phyloP scores from a whole-genome alignment of 805 yeast genomes.

The Wickerhamiella spandovensis region DNA sequence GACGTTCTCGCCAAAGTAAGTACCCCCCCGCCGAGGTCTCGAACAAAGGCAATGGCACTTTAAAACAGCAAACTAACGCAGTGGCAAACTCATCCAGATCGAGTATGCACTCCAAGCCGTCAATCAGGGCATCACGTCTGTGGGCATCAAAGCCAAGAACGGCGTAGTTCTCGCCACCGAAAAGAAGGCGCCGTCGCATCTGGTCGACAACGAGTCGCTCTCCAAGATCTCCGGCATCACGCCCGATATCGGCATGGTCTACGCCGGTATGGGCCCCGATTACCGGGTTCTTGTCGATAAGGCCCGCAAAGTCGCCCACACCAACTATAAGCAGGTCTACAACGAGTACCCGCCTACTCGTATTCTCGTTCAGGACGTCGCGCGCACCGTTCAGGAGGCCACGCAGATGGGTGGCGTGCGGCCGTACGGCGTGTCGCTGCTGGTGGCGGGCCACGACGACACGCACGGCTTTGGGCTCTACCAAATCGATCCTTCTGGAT shows the following conservation, averaged over 20 bases:
- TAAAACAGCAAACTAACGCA: conserved; percentile 25
- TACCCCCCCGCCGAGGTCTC: conserved; percentile 1
- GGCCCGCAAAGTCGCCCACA: conserved; percentile 86
- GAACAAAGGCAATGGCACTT: not conserved
- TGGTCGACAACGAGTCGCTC: conserved; percentile 60
- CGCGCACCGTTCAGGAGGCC: conserved; percentile 95
- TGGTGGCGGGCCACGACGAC: conserved; percentile 90
- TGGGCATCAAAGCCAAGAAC: conserved; percentile 88
- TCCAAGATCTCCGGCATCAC: conserved; percentile 73
- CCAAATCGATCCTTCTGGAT: conserved; percentile 97
- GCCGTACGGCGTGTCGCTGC: conserved; percentile 92
- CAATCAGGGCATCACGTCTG: conserved; percentile 92
- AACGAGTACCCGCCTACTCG: conserved; percentile 96
- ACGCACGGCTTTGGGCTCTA: conserved; percentile 65
- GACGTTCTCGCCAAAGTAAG: conserved; percentile 91
- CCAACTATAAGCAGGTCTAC: conserved; percentile 82
- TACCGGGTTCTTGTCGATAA: conserved; percentile 87
- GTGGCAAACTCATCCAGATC: conserved; percentile 95
- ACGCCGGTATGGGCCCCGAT: conserved; percentile 98
- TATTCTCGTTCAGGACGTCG: conserved; percentile 85
- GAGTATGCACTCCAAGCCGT: conserved; percentile 97
- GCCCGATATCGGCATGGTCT: conserved; percentile 93
- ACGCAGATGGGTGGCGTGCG: conserved; percentile 98
- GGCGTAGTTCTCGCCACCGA: conserved; percentile 97
- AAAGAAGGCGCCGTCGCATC: conserved; percentile 69